Evolutionary conservation across 352 stramenopile genomes (phyloP).

Genomic region (Phytophthora europaea): DNA sequence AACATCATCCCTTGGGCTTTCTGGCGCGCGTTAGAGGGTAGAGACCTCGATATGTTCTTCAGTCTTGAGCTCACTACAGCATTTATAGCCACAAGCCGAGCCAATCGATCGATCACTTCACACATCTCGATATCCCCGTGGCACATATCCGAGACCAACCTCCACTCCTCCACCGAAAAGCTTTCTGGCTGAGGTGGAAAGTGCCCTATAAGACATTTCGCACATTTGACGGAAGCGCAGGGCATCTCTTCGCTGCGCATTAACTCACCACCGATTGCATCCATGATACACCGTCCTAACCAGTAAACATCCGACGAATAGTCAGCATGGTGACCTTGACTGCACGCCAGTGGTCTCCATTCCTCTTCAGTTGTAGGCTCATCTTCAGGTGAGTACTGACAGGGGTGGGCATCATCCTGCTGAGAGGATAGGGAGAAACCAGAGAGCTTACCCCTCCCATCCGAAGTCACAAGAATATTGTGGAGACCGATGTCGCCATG

Average conservation of each 20-base stretch:
- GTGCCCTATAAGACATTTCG: background rate
- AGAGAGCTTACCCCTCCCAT: background rate
- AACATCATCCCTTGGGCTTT: background rate
- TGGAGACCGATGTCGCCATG: constrained; percentile 4
- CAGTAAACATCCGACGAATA: constrained; percentile 5
- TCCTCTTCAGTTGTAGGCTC: background rate
- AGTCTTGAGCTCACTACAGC: background rate
- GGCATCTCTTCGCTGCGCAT: background rate
- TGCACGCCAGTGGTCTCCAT: background rate
- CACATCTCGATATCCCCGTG: background rate
- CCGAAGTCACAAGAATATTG: constrained; percentile 6
- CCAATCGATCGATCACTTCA: background rate
- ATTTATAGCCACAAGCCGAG: background rate
- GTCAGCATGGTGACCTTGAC: background rate
- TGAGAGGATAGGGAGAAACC: background rate
- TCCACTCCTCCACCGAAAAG: background rate
- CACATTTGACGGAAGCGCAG: background rate
- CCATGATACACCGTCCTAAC: background rate
- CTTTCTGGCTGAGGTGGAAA: background rate
- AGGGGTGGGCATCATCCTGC: background rate
- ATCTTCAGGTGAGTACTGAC: background rate
- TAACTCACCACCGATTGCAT: background rate
- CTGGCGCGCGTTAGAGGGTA: background rate
- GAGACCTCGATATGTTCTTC: background rate
- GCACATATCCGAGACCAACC: background rate